Base-by-base conservation (phyloP, 2,329 filamentous ascomycete species). In the Stagonosporopsis chrysanthemi region DNA sequence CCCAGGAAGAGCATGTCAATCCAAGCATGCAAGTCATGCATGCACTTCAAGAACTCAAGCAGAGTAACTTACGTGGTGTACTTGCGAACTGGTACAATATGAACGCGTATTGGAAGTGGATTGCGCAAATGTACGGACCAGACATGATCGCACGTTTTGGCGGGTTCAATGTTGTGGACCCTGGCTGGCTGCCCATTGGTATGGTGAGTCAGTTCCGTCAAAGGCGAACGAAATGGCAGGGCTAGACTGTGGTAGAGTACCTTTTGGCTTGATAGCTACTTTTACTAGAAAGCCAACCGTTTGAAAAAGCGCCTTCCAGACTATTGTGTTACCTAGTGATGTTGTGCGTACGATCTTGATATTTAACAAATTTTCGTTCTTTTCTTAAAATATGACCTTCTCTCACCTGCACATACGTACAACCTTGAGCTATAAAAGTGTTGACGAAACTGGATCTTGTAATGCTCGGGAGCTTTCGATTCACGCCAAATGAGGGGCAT, bases 101-200 rank as follows among this genome's bases (percentile, higher is more conserved):
- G 73, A 62, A 72, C 23, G 62, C 68, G 6, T 76, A 76, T 45
- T 75, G 72, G 72, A 75, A 71, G 49, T 76, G 73, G 70, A 62
- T 75, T 41, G 63, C 69, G n/a, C 67, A 75, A 55, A 68, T 75
- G 67, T 75, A 77, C 55, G 72, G 72, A 4, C 67, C 67, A 6
- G 72, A 76, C 39, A 75, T 76, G 65, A 62, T 70, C 26, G 62
- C 64, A 7, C 62, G 51, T 51, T 76, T 77, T 61, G 74, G 73
- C 0, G 69, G 73, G 2, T 63, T 76, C 24, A 72, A 65, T 49
- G 63, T 75, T 1, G 73, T 76, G 5, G 73, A 76, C 33, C 61
- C 61, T 19, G 71, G 71, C 0, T 52, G 74, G 63, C 42, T 77
- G 47, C 73, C 74, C 1, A 73, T 75, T 41, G 73, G 73, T 1